These are phyloP conservation scores for Nemania sp. DNA, from an alignment of 2,329 filamentous ascomycete genomes.

Conservation along the genomic window DNA sequence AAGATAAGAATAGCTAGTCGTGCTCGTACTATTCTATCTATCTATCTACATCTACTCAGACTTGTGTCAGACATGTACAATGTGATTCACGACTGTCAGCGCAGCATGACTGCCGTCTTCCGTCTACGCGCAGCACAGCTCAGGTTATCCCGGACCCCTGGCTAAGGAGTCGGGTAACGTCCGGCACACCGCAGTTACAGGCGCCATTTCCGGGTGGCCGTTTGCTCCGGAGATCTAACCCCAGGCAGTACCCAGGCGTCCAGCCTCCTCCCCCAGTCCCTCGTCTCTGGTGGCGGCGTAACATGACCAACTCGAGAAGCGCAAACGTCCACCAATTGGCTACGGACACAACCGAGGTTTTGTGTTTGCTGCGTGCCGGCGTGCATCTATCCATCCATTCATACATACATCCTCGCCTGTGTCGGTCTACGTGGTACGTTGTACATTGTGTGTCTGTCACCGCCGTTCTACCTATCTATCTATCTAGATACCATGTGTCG, in stretches of 20 bases:
- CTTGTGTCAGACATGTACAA: neutral
- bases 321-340: slow-evolving; percentile 47
- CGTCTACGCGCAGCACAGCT: slow-evolving; percentile 12
- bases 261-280: neutral
- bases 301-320: slow-evolving; percentile 31
- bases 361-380: slow-evolving; percentile 43
- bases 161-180: slow-evolving; percentile 43
- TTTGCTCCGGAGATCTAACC: slow-evolving; percentile 35
- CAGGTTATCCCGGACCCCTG: slow-evolving; percentile 34
- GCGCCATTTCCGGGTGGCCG: slow-evolving; percentile 8
- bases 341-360: slow-evolving; percentile 47
- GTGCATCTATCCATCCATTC: slow-evolving; percentile 13
- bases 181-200: slow-evolving; percentile 28
- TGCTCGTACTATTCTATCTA: neutral
- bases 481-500: slow-evolving; percentile 34
- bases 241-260: neutral
- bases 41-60: slow-evolving; percentile 11
- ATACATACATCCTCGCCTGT: too few species aligned
- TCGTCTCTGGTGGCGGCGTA: slow-evolving; percentile 35
- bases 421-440: slow-evolving; percentile 41
- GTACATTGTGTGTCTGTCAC: slow-evolving; percentile 30
- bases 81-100: slow-evolving; percentile 18
- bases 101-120: slow-evolving; percentile 15
- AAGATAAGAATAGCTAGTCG: slow-evolving; percentile 1
- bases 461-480: slow-evolving; percentile 45